phyloP scores from a whole-genome alignment of 1,139 yeast species.

The Blastobotrys persicus region DNA sequence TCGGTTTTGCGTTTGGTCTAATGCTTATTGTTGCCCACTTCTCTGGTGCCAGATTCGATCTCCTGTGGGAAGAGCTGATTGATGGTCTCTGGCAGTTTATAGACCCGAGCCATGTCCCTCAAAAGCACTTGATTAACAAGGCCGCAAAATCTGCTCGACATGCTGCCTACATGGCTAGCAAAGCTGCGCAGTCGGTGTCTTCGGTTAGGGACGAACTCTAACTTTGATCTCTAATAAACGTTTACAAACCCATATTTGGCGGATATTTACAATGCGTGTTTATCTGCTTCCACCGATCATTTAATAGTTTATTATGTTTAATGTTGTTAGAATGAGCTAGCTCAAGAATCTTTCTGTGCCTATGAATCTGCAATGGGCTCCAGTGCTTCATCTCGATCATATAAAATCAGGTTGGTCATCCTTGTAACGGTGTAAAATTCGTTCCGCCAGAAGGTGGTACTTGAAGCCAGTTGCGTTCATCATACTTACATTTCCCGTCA shows the following conservation, averaged over 20 bases:
- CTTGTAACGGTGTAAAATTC: constrained; percentile 44
- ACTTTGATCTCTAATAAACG: background rate
- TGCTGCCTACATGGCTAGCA: background rate
- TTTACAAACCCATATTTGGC: no score
- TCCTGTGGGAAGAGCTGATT: constrained; percentile 20
- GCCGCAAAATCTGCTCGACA: background rate
- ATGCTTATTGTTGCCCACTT: constrained; percentile 31
- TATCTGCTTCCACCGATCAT: no score
- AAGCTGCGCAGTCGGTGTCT: background rate
- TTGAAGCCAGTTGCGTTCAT: constrained; percentile 70
- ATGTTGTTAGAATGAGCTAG: no score
- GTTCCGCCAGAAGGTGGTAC: constrained; percentile 69
- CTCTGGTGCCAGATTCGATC: constrained; percentile 33
- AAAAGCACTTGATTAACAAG: background rate
- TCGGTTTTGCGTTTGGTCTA: constrained; percentile 24
- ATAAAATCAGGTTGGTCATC: no score
- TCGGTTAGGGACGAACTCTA: background rate
- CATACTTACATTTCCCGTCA: constrained; percentile 62
- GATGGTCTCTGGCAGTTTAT: constrained; percentile 18
- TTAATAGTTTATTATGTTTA: no score
- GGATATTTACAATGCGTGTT: no score
- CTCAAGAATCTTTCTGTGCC: no score
- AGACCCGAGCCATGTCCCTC: background rate
- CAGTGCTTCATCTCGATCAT: no score
- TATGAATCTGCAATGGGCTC: no score